A percentile compares a stretch with the other conserved stretches of the same genome.
Evolutionary conservation across 768 basidiomycete species (phyloP).

Genomic region (Mycena kentingensis): DNA sequence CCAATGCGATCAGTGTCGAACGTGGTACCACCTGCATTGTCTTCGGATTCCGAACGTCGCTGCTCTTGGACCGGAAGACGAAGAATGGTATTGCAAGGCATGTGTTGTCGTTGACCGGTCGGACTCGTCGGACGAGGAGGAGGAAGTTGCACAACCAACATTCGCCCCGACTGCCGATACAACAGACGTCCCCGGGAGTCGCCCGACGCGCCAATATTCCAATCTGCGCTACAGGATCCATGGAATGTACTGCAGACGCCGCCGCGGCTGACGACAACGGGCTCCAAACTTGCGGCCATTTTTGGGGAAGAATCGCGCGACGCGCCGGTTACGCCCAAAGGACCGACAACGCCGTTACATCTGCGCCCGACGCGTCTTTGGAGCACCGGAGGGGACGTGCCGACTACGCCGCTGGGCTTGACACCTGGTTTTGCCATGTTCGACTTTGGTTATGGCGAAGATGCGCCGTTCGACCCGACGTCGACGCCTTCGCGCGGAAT

Average conservation of each 20-base stretch:
- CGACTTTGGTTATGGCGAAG: slow-evolving; percentile 37
- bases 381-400: neutral
- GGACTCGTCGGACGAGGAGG: slow-evolving; percentile 40
- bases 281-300: slow-evolving; percentile 17
- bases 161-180: slow-evolving; percentile 69
- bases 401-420: slow-evolving; percentile 40
- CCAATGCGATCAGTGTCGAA: slow-evolving; percentile 78
- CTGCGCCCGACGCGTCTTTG: neutral
- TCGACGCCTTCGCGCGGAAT: slow-evolving; percentile 83
- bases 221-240: slow-evolving; percentile 3
- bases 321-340: slow-evolving; percentile 19
- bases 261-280: neutral
- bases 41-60: slow-evolving; percentile 67
- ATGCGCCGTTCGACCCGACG: slow-evolving; percentile 72
- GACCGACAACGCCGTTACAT: neutral
- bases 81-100: slow-evolving; percentile 73
- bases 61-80: slow-evolving; percentile 74
- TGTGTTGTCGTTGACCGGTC: slow-evolving; percentile 51
- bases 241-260: neutral
- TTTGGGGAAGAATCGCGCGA: slow-evolving; percentile 24
- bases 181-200: slow-evolving; percentile 49
- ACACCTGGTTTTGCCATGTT: slow-evolving; percentile 24
- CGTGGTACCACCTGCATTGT: slow-evolving; percentile 82
- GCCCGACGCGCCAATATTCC: slow-evolving; percentile 54
- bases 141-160: slow-evolving; percentile 46